A percentile compares a stretch with the other conserved stretches of the same genome.
These are phyloP conservation scores for Didymella pinodella DNA, from an alignment of 2,329 filamentous ascomycete genomes.

Conservation along the genomic window DNA sequence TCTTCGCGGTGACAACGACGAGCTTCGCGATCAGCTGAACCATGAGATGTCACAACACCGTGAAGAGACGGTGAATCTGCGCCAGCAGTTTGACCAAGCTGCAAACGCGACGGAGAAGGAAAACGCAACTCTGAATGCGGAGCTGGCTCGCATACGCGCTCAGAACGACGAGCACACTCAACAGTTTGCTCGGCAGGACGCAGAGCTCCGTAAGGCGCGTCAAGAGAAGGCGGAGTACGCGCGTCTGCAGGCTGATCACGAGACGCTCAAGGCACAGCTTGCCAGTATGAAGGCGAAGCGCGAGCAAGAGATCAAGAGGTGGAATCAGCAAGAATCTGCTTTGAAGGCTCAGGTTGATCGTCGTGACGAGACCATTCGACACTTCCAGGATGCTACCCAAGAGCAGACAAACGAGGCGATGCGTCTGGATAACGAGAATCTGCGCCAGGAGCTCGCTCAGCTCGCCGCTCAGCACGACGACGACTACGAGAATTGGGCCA, in stretches of 20 bases:
- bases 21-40: slow-evolving; percentile 44
- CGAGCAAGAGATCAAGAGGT: slow-evolving; percentile 56
- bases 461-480: slow-evolving; percentile 47
- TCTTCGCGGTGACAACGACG: slow-evolving; percentile 46
- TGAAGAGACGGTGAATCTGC: slow-evolving; percentile 47
- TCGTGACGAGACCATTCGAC: slow-evolving; percentile 51
- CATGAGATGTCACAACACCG: slow-evolving; percentile 45
- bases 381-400: slow-evolving; percentile 48
- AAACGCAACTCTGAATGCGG: slow-evolving; percentile 45
- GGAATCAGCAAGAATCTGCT: slow-evolving; percentile 43
- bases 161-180: slow-evolving; percentile 50
- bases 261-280: slow-evolving; percentile 74
- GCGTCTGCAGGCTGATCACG: slow-evolving; percentile 75
- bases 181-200: slow-evolving; percentile 43
- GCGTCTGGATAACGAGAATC: slow-evolving; percentile 51
- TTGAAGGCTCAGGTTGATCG: slow-evolving; percentile 45
- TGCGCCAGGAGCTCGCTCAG: slow-evolving; percentile 50
- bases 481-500: slow-evolving; percentile 44
- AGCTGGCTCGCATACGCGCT: slow-evolving; percentile 43
- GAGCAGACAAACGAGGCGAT: slow-evolving; percentile 52
- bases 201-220: slow-evolving; percentile 46
- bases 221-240: slow-evolving; percentile 49
- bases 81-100: slow-evolving; percentile 44
- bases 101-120: slow-evolving; percentile 46
- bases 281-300: slow-evolving; percentile 76